phyloP scores from a whole-genome alignment of 108 stramenopile genomes.

The Schizochytrium sp. region DNA sequence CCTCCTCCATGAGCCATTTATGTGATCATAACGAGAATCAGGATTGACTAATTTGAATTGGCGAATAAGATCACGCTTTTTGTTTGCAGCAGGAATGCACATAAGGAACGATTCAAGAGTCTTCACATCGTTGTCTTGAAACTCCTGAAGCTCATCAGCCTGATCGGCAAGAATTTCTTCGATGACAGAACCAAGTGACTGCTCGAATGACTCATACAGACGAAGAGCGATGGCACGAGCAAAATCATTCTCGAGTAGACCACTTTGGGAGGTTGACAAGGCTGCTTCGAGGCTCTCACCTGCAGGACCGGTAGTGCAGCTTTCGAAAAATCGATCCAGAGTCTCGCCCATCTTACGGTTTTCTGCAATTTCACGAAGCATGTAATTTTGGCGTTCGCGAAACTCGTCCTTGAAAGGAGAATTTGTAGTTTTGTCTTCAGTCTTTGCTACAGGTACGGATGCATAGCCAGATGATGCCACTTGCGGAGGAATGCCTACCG shows the following conservation, averaged over 20 bases:
- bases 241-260: not conserved
- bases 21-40: not conserved
- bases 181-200: not conserved
- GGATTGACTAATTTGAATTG: not conserved
- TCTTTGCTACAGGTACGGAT: too few species aligned
- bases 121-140: not conserved
- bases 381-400: not conserved
- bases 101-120: not conserved
- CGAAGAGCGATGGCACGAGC: not conserved
- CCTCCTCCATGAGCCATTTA: not conserved
- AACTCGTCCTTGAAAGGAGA: not conserved
- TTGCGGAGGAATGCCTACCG: too few species aligned
- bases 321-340: conserved; percentile 5
- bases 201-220: conserved; percentile 12
- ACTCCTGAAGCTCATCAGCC: conserved; percentile 10
- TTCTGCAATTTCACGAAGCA: not conserved
- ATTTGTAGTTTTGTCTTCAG: too few species aligned
- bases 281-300: conserved; percentile 29
- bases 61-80: not conserved
- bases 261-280: not conserved
- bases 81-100: conserved; percentile 27
- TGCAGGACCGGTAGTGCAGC: not conserved
- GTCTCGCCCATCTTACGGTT: conserved; percentile 22
- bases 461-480: too few species aligned
- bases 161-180: conserved; percentile 8